These are phyloP conservation scores for Trichothecium roseum DNA, from an alignment of 2,329 filamentous ascomycete species.

Conservation along the genomic window DNA sequence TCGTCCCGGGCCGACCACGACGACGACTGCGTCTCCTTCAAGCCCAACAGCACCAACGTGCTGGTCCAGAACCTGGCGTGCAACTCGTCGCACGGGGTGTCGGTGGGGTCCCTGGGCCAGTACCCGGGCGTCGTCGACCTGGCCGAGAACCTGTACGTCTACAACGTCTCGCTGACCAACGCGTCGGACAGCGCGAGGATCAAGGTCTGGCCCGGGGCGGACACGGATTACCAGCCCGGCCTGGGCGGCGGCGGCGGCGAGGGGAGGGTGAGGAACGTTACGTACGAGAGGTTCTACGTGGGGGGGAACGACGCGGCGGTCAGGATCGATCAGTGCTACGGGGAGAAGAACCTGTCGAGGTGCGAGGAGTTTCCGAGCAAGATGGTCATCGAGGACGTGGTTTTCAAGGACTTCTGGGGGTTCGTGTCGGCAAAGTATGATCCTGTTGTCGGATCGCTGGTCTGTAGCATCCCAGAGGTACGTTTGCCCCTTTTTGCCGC, in stretches of 20 bases:
- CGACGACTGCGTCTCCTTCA: constrained; percentile 65
- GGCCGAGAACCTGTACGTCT: constrained; percentile 58
- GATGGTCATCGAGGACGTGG: constrained; percentile 15
- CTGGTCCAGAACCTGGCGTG: constrained; percentile 57
- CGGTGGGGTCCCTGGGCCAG: constrained; percentile 61
- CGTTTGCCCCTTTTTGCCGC: constrained; percentile 2
- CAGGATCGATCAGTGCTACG: constrained; percentile 17
- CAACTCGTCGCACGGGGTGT: constrained; percentile 63
- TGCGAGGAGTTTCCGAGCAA: constrained; percentile 8
- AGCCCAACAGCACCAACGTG: constrained; percentile 61
- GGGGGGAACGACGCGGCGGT: constrained; percentile 39
- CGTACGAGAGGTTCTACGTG: constrained; percentile 48
- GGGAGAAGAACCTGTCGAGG: constrained; percentile 4
- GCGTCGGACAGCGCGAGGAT: constrained; percentile 58
- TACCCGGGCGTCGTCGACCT: constrained; percentile 54
- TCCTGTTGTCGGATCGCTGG: constrained; percentile 15
- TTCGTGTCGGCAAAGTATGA: constrained; percentile 16
- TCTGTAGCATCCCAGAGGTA: constrained; percentile 19
- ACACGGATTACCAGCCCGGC: constrained; percentile 40
- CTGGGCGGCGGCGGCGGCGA: constrained; percentile 51
- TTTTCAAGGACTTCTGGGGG: constrained; percentile 16
- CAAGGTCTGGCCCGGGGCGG: constrained; percentile 54
- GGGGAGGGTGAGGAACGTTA: constrained; percentile 46
- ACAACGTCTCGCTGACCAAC: constrained; percentile 49
- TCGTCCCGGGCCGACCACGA: constrained; percentile 55